Evolutionary conservation across 2,329 filamentous ascomycete species (phyloP).

Genomic region (Orbilia oligospora): DNA sequence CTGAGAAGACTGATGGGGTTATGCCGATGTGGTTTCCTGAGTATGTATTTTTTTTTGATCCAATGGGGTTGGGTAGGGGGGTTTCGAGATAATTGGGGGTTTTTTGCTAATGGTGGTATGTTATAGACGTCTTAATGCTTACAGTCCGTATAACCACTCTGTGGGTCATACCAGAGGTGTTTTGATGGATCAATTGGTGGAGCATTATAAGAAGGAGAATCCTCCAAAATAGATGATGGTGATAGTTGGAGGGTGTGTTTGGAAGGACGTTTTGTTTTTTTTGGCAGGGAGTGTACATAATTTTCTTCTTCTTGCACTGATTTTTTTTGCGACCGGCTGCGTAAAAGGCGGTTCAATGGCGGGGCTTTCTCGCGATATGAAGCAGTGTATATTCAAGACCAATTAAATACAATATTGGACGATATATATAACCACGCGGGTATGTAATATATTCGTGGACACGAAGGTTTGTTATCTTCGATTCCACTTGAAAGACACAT

Average conservation of each 20-base stretch:
- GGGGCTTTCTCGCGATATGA: neutral
- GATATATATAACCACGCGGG: neutral
- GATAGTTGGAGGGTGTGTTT: neutral
- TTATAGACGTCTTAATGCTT: constrained; percentile 47
- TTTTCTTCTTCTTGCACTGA: constrained; percentile 4
- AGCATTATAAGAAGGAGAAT: constrained; percentile 58
- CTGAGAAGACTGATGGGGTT: constrained; percentile 22
- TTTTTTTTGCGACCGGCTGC: constrained; percentile 6
- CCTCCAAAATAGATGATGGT: constrained; percentile 41
- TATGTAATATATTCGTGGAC: neutral
- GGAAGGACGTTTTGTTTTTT: neutral
- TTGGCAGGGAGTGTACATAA: constrained; percentile 49
- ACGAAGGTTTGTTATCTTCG: neutral
- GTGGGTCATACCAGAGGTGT: constrained; percentile 48
- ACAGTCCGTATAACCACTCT: constrained; percentile 46
- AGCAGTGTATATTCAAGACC: neutral
- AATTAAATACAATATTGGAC: neutral
- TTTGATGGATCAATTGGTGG: constrained; percentile 59
- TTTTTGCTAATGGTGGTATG: constrained; percentile 9
- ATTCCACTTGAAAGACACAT: too few relatives aligned
- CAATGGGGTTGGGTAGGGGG: neutral
- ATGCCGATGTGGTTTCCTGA: constrained; percentile 54
- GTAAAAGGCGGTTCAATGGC: neutral
- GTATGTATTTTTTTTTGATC: constrained; percentile 43
- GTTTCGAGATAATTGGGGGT: too few relatives aligned